Conservation (phyloP, 352 stramenopile species). For the Thraustotheca clavata region DNA sequence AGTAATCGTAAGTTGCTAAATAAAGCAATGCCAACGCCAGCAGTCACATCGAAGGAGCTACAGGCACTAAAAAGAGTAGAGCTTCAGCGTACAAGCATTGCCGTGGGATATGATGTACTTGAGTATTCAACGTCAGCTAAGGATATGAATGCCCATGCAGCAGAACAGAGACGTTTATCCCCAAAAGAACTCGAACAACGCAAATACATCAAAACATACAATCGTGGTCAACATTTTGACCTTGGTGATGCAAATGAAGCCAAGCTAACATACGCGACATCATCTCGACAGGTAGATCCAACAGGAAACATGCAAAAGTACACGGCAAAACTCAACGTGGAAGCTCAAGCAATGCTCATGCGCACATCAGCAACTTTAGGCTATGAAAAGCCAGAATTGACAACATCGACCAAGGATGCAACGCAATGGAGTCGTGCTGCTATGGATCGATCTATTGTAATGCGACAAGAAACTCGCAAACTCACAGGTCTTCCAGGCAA, state of each 20-base stretch:
- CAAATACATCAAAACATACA: slow-evolving; percentile 6
- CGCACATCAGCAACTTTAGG: slow-evolving; percentile 52
- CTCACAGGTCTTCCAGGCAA: slow-evolving; percentile 40
- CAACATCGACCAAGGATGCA: slow-evolving; percentile 56
- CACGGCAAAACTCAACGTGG: slow-evolving; percentile 36
- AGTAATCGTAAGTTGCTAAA: too few relatives aligned
- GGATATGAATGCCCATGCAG: slow-evolving; percentile 1
- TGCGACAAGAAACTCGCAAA: slow-evolving; percentile 60
- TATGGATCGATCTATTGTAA: slow-evolving; percentile 42
- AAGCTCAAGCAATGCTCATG: slow-evolving; percentile 47
- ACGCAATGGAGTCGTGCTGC: slow-evolving; percentile 55
- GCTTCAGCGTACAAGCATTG: slow-evolving; percentile 19
- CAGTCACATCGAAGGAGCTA: not conserved
- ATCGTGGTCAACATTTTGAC: slow-evolving; percentile 16
- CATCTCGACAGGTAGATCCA: slow-evolving; percentile 41
- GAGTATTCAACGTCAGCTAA: slow-evolving; percentile 15
- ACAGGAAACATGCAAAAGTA: slow-evolving; percentile 63
- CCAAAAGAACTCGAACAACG: not conserved
- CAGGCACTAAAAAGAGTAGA: slow-evolving; percentile 2
- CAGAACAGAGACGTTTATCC: not conserved
- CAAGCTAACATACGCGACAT: slow-evolving; percentile 6
- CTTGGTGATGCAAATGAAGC: slow-evolving; percentile 15
- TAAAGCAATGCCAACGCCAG: not conserved
- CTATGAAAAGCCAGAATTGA: slow-evolving; percentile 38
- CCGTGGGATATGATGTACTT: slow-evolving; percentile 14